Evolutionary conservation across 2,329 filamentous ascomycete genomes (phyloP).

Genomic region (Aspergillus pseudoviridinutans): DNA sequence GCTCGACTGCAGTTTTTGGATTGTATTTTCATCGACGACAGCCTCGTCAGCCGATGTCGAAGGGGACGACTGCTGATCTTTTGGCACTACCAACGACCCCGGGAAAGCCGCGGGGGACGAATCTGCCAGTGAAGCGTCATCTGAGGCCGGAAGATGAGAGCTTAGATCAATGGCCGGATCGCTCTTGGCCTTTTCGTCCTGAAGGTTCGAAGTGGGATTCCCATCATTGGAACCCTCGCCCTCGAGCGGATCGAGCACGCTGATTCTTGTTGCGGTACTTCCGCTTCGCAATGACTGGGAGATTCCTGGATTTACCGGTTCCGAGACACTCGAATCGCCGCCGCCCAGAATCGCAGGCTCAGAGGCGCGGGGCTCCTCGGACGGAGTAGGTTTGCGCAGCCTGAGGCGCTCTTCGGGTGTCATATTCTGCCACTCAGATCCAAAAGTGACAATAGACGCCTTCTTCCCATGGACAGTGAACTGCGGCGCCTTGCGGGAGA

Average conservation of each 20-base stretch:
- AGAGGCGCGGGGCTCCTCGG: conserved; percentile 35
- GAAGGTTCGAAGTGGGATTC: conserved; percentile 12
- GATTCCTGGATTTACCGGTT: conserved; percentile 38
- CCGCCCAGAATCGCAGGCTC: conserved; percentile 28
- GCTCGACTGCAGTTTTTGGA: conserved; percentile 18
- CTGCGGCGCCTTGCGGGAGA: conserved; percentile 76
- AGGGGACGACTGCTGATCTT: conserved; percentile 6
- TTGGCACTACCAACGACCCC: neutral
- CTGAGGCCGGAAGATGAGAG: conserved; percentile 1
- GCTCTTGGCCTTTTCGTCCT: conserved; percentile 5
- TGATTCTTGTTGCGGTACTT: conserved; percentile 64
- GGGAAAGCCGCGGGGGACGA: conserved; percentile 1
- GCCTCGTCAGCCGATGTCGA: conserved; percentile 1
- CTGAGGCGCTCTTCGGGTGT: conserved; percentile 68
- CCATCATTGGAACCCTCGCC: conserved; percentile 21
- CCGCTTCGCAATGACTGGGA: conserved; percentile 61
- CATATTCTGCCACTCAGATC: conserved; percentile 79
- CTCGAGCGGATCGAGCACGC: conserved; percentile 32
- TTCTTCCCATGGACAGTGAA: conserved; percentile 99
- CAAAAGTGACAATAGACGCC: conserved; percentile 94
- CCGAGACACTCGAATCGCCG: conserved; percentile 25
- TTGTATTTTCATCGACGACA: conserved; percentile 10
- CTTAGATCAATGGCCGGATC: conserved; percentile 5
- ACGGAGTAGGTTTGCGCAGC: conserved; percentile 50
- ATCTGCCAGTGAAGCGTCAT: neutral